A percentile compares a stretch with the other conserved stretches of the same genome.
Conservation (phyloP, 2,329 filamentous ascomycete species). For the Xylaria sp. region DNA sequence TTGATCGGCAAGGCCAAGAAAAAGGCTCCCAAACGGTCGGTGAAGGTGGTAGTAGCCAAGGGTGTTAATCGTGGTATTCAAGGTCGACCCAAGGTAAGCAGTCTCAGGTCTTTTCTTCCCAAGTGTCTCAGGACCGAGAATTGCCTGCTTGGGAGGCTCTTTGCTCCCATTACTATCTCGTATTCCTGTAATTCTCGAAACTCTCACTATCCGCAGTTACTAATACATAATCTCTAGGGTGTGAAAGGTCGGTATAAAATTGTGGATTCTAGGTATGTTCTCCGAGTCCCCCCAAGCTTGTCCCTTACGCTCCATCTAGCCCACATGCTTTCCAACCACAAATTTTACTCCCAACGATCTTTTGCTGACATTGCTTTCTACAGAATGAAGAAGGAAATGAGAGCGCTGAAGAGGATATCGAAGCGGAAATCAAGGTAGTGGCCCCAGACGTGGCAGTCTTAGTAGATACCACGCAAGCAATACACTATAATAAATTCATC, state of each 20-base stretch:
- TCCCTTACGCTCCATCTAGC: not conserved
- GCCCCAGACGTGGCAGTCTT: not conserved
- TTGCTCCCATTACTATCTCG: not conserved
- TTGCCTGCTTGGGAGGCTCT: not conserved
- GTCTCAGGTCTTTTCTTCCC: not conserved
- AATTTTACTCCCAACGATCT: too few relatives aligned
- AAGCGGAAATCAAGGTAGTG: slow-evolving; percentile 36
- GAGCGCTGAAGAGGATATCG: slow-evolving; percentile 43
- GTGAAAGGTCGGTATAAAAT: slow-evolving; percentile 41
- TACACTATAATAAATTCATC: not conserved
- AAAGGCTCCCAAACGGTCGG: slow-evolving; percentile 79
- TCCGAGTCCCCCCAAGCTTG: not conserved
- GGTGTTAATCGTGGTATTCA: slow-evolving; percentile 86
- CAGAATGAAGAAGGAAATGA: slow-evolving; percentile 46
- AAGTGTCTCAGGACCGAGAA: not conserved
- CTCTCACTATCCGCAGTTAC: slow-evolving; percentile 2
- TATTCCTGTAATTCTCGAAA: not conserved
- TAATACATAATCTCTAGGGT: slow-evolving; percentile 26
- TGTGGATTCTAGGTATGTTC: slow-evolving; percentile 38
- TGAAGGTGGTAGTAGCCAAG: slow-evolving; percentile 89
- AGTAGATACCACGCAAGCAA: slow-evolving; percentile 7
- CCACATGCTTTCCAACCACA: too few relatives aligned
- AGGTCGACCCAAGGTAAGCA: slow-evolving; percentile 77
- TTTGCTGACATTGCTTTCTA: slow-evolving; percentile 18
- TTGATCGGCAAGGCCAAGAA: slow-evolving; percentile 86